Evolutionary conservation across 1,139 yeast genomes (phyloP), one percentile per base, ranked within the genome.

Genomic region (Kodamaea suecica): DNA sequence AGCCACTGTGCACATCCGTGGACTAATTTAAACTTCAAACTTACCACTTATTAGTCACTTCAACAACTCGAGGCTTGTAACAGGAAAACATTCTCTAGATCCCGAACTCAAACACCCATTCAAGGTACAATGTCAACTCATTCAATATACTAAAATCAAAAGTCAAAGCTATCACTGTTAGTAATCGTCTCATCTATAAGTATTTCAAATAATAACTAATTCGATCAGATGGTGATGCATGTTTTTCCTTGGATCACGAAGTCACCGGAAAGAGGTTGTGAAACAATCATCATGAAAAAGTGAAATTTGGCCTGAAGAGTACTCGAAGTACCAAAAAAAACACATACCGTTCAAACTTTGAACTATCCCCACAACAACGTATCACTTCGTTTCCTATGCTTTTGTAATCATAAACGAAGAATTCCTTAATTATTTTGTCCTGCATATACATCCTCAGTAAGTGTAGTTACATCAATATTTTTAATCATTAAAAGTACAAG

Each of bases 171-270:
- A 13, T 19, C 21, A 16, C 13, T 29, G 41, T 38, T 38, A 38
- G 41, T 38, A 35, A 20, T 11, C n/a, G 17, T 10, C 11, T 16
- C 12, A 16, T 14, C n/a, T n/a, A n/a, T 11, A 23, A 6, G n/a
- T 7, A 10, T 17, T 16, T 8, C 30, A 17, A 17, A 26, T 25
- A 6, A 9, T 11, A 17, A 30, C 19, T 23, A 38, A 8, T 14
- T 29, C 29, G 44, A 49, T 83, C 92, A 83, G 92, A 80, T 83
- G 94, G 94, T 83, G 92, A 82, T 83, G 94, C 94, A 83, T 83
- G 92, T 77, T 60, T 66, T 72, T 73, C 70, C 77, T 78, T 62
- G 64, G 75, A 77, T 59, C 71, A 77, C 71, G 73, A 83, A 67
- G 61, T 80, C 86, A 74, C 85, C 79, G 72, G 78, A 66, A 59